Conservation (phyloP, 108 stramenopile genomes). For the Nannochloropsis gaditana region DNA sequence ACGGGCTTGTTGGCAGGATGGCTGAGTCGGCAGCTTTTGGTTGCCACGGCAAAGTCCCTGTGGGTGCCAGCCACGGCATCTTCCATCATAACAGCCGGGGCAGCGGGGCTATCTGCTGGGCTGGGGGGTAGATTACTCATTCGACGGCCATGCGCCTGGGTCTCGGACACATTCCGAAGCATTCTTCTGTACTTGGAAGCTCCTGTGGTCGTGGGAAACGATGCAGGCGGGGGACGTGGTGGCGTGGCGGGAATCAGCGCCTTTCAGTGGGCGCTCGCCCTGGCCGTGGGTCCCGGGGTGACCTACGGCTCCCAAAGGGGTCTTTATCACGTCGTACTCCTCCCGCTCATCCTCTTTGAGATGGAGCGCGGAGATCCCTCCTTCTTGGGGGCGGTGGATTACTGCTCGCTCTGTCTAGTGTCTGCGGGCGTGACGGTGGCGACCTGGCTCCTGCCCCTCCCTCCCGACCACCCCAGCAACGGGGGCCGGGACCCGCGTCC, state of each 20-base stretch:
- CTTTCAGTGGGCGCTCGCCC: not conserved
- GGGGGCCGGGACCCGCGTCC: not conserved
- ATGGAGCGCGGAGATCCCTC: not conserved
- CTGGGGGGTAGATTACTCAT: not conserved
- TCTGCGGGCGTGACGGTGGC: not conserved
- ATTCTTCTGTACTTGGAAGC: not conserved
- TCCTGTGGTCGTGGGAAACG: not conserved
- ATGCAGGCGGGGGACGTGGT: too few species aligned
- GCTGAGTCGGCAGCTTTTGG: not conserved
- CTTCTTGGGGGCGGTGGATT: constrained; percentile 7
- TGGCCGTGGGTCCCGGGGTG: not conserved
- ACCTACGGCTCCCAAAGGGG: not conserved
- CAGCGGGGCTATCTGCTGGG: not conserved
- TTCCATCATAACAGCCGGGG: not conserved
- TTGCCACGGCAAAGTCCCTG: not conserved
- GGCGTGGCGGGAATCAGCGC: not conserved
- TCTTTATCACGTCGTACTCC: not conserved
- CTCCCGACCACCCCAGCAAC: not conserved
- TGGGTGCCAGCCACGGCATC: not conserved
- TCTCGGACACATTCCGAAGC: not conserved
- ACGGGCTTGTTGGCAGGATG: not conserved
- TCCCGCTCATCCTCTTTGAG: not conserved
- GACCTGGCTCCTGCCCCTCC: constrained; percentile 4
- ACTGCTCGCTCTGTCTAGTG: constrained; percentile 8
- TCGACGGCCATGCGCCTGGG: not conserved